These are phyloP conservation scores for Acanthamoeba lenticulata DNA, from an alignment of 208 protist species.

Conservation along the genomic window DNA sequence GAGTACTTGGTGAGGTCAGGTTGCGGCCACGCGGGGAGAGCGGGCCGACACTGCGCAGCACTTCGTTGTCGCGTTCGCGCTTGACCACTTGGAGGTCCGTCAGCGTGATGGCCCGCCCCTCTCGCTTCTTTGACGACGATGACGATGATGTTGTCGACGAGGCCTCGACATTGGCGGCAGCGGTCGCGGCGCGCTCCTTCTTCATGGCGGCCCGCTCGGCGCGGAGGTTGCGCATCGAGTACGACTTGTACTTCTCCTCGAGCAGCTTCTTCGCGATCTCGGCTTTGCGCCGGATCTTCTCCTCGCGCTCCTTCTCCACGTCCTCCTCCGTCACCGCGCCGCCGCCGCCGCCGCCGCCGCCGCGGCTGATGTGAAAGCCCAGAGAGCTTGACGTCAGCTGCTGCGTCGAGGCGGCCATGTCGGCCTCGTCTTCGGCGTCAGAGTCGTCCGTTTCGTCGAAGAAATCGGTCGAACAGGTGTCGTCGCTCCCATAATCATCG, in stretches of 20 bases:
- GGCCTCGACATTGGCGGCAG: background rate
- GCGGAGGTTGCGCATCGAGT: background rate
- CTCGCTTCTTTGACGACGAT: background rate
- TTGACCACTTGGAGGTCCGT: background rate
- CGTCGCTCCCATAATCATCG: too few species aligned
- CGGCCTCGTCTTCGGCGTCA: background rate
- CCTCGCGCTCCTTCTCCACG: background rate
- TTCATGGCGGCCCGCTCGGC: background rate
- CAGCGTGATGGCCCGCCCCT: background rate
- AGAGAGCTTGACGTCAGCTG: background rate
- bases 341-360: too few species aligned
- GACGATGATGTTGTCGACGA: background rate
- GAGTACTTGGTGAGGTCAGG: background rate
- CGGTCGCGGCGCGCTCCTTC: background rate
- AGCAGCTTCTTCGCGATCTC: constrained; percentile 27
- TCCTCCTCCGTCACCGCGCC: background rate
- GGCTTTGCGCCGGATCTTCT: constrained; percentile 2
- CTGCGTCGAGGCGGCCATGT: background rate
- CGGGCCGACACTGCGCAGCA: background rate
- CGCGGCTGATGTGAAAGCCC: background rate
- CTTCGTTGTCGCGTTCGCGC: background rate
- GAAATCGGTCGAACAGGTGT: too few species aligned
- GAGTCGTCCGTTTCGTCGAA: too few species aligned
- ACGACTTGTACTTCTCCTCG: constrained; percentile 17
- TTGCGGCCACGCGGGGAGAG: background rate